Percentiles rank a stretch among this genome's conserved stretches.
phyloP scores from a whole-genome alignment of 1,284 basidiomycete species.

The Spongispora temasekensis region DNA sequence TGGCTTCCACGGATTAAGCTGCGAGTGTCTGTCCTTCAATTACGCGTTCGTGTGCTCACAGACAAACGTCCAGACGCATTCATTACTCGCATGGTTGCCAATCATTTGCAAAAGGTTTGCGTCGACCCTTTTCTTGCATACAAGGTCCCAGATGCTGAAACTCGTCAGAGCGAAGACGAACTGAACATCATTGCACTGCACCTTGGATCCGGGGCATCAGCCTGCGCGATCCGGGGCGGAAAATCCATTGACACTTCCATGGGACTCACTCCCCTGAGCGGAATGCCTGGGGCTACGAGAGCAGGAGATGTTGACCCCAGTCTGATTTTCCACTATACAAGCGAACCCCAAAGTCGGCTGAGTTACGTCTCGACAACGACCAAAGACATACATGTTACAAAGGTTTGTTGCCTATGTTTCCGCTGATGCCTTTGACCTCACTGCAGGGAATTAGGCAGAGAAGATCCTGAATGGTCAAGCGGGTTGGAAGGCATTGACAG shows the following conservation, averaged over 20 bases:
- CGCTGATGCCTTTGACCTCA: not conserved
- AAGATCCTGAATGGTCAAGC: constrained; percentile 74
- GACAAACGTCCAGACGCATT: constrained; percentile 51
- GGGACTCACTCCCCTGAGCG: constrained; percentile 78
- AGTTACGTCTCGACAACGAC: constrained; percentile 50
- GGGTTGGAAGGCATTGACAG: constrained; percentile 75
- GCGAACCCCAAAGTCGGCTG: constrained; percentile 44
- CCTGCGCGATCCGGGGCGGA: constrained; percentile 70
- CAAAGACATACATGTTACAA: constrained; percentile 65
- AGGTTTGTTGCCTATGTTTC: constrained; percentile 33
- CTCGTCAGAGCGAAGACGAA: constrained; percentile 34
- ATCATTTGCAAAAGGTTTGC: constrained; percentile 60
- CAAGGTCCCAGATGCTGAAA: too few relatives aligned
- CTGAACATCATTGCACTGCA: constrained; percentile 79
- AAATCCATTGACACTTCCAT: constrained; percentile 80
- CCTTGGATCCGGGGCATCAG: constrained; percentile 85
- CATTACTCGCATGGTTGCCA: constrained; percentile 61
- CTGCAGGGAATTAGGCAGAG: constrained; percentile 53
- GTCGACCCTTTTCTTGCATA: too few relatives aligned
- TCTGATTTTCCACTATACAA: constrained; percentile 84
- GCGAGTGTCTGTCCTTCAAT: constrained; percentile 38
- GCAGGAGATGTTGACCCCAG: constrained; percentile 81
- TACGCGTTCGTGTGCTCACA: constrained; percentile 13
- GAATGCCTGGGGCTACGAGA: constrained; percentile 86
- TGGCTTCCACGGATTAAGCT: constrained; percentile 84